A percentile compares a stretch with the other conserved stretches of the same genome.
These are phyloP conservation scores for Marvania coccoides DNA, from an alignment of 139 green algal genomes.

Conservation along the genomic window DNA sequence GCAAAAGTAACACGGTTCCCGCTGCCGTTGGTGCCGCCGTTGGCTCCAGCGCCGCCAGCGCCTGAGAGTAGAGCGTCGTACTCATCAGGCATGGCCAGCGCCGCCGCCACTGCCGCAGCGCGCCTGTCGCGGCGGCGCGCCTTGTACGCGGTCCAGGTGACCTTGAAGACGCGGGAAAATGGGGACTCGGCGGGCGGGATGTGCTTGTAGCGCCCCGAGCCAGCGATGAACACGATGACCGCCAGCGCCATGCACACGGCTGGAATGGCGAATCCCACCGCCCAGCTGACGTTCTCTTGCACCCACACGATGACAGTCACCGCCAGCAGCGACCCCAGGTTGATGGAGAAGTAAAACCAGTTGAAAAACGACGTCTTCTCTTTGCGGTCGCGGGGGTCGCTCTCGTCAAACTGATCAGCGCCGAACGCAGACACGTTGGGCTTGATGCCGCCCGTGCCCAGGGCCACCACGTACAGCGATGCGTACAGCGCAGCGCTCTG, in stretches of 20 bases:
- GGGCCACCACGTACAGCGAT: constrained; percentile 75
- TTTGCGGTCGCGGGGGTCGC: constrained; percentile 50
- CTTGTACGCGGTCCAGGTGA: constrained; percentile 54
- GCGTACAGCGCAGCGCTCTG: constrained; percentile 55
- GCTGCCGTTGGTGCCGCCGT: not conserved
- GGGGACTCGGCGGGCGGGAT: constrained; percentile 69
- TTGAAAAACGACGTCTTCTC: constrained; percentile 95
- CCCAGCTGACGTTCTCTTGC: constrained; percentile 69
- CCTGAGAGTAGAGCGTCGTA: no score
- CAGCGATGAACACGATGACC: constrained; percentile 68
- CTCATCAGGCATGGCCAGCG: no score
- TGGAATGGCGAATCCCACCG: constrained; percentile 81
- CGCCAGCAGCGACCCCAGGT: constrained; percentile 79
- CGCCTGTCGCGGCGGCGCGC: constrained; percentile 29
- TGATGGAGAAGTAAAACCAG: constrained; percentile 97
- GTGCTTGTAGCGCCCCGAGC: constrained; percentile 50
- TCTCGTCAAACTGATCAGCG: constrained; percentile 93
- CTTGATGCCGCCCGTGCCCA: constrained; percentile 96
- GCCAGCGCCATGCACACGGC: constrained; percentile 70
- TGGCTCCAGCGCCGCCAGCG: no score
- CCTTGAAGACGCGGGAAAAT: constrained; percentile 70
- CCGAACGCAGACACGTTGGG: constrained; percentile 95
- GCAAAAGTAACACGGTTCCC: not conserved
- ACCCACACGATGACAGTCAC: constrained; percentile 54
- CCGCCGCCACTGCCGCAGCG: no score